These are phyloP conservation scores for Petrea volubilis DNA, from an alignment of 257 asterid species.

Conservation along the genomic window DNA sequence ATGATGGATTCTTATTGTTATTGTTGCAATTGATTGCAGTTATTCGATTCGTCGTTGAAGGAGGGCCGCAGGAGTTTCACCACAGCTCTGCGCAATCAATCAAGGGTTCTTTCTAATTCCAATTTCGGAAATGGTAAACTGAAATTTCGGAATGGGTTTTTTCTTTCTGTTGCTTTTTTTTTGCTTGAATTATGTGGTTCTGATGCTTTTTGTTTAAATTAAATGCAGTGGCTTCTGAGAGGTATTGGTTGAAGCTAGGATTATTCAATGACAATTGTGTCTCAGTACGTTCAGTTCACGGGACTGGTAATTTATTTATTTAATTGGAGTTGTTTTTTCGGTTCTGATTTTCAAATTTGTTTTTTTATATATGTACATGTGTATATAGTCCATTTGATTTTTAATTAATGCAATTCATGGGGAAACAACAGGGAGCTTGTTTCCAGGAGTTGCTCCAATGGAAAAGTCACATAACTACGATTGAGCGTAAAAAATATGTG, in stretches of 20 bases:
- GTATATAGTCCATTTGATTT: not conserved
- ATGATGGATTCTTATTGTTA: not conserved
- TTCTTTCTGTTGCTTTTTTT: not conserved
- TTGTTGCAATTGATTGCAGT: slow-evolving; percentile 29
- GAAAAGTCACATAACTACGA: not conserved
- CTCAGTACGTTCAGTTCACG: slow-evolving; percentile 58
- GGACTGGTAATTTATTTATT: slow-evolving; percentile 56
- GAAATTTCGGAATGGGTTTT: not conserved
- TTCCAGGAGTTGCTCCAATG: not conserved
- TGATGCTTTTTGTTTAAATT: slow-evolving; percentile 9
- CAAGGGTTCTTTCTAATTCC: slow-evolving; percentile 28
- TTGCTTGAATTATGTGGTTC: not conserved
- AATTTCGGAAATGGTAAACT: slow-evolving; percentile 47
- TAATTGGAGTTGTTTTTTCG: not conserved
- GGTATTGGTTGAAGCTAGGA: slow-evolving; percentile 42
- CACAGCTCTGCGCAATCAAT: slow-evolving; percentile 39
- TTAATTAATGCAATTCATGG: not conserved
- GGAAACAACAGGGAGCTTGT: not conserved
- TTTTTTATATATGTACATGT: not conserved
- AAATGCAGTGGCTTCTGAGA: slow-evolving; percentile 43
- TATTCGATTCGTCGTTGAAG: slow-evolving; percentile 39
- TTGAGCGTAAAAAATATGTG: not conserved
- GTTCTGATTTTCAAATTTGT: not conserved
- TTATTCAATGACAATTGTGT: slow-evolving; percentile 37
- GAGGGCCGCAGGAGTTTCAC: slow-evolving; percentile 53